Conservation (phyloP, 2,329 filamentous ascomycete genomes). For the Fusarium keratoplasticum region DNA sequence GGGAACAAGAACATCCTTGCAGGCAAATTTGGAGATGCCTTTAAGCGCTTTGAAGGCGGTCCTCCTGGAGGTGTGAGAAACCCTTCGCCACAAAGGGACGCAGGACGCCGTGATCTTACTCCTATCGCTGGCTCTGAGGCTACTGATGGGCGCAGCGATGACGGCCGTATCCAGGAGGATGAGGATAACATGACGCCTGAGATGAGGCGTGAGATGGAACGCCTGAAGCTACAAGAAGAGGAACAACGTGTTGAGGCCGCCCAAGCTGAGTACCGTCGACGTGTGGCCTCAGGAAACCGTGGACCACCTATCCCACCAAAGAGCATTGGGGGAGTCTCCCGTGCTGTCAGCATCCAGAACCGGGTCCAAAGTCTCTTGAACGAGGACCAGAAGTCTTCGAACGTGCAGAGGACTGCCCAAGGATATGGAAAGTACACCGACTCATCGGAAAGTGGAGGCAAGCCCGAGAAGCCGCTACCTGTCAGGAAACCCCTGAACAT, state of each 20-base stretch:
- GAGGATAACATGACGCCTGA: conserved; percentile 84
- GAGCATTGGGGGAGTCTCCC: conserved; percentile 68
- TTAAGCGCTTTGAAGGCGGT: conserved; percentile 85
- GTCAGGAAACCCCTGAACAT: conserved; percentile 63
- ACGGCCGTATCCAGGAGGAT: conserved; percentile 69
- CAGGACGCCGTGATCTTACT: conserved; percentile 66
- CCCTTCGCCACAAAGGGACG: conserved; percentile 62
- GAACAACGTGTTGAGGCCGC: conserved; percentile 90
- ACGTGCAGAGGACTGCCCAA: conserved; percentile 78
- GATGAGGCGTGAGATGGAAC: conserved; percentile 89
- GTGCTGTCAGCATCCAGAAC: conserved; percentile 89
- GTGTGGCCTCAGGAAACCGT: conserved; percentile 67
- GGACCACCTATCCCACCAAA: conserved; percentile 60
- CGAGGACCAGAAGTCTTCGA: conserved; percentile 74
- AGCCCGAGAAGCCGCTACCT: conserved; percentile 54
- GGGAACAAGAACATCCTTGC: conserved; percentile 86
- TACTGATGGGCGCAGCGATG: conserved; percentile 69
- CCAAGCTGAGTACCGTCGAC: conserved; percentile 86
- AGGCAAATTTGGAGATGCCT: conserved; percentile 92
- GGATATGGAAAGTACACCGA: conserved; percentile 92
- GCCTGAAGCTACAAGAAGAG: conserved; percentile 83
- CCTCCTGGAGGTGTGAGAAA: conserved; percentile 52
- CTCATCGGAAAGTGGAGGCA: conserved; percentile 51
- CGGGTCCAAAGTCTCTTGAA: conserved; percentile 87
- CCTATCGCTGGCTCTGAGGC: conserved; percentile 83